A percentile compares a stretch with the other conserved stretches of the same genome.
phyloP scores from a whole-genome alignment of 768 basidiomycete species.

The Mycena floridula region DNA sequence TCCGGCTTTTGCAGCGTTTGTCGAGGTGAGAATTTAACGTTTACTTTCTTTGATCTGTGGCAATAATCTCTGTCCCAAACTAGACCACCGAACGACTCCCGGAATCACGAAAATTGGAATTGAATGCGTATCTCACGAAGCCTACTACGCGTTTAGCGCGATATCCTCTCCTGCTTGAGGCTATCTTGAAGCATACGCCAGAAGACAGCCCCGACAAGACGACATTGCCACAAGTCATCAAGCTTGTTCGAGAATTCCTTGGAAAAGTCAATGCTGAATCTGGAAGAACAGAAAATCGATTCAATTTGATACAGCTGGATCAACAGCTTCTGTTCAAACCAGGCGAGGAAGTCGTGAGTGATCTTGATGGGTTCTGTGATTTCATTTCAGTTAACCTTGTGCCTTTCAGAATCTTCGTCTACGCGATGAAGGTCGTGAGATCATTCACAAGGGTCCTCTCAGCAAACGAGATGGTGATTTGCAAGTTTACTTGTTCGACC shows the following conservation, averaged over 20 bases:
- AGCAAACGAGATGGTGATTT: constrained; percentile 91
- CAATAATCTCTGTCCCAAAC: constrained; percentile 4
- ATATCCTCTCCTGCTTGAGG: constrained; percentile 90
- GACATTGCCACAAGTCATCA: constrained; percentile 68
- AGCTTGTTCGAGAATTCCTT: constrained; percentile 76
- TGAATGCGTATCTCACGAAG: constrained; percentile 97
- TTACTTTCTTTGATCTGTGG: not conserved
- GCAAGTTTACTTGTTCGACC: constrained; percentile 93
- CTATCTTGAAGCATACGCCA: constrained; percentile 86
- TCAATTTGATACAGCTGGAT: constrained; percentile 91
- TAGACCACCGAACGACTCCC: constrained; percentile 88
- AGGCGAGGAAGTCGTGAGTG: constrained; percentile 81
- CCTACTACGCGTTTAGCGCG: constrained; percentile 97
- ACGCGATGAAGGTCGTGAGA: constrained; percentile 81
- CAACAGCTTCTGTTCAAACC: constrained; percentile 86
- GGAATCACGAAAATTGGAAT: constrained; percentile 91
- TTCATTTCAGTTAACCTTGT: constrained; percentile 1
- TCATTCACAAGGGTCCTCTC: constrained; percentile 85
- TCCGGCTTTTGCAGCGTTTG: constrained; percentile 88
- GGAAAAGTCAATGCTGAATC: constrained; percentile 87
- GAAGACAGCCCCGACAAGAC: constrained; percentile 86
- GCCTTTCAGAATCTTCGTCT: constrained; percentile 69
- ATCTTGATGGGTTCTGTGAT: constrained; percentile 1
- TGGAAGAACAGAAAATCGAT: constrained; percentile 93
- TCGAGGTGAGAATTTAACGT: constrained; percentile 58